Conservation (phyloP, 2,329 filamentous ascomycete genomes). For the Epicoccum sorghinum region DNA sequence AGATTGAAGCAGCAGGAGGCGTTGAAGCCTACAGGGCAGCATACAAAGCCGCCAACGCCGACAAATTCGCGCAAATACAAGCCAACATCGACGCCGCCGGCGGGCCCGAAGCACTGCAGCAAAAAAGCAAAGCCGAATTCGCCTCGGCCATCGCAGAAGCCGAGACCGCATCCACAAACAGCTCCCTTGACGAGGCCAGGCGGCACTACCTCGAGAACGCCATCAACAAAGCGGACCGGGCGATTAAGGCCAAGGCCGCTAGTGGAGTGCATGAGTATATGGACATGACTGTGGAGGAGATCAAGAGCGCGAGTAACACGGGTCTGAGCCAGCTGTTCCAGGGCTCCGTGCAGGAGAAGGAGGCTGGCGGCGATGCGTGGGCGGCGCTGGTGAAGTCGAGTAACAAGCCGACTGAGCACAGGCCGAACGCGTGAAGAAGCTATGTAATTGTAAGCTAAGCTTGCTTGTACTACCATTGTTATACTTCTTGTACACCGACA, state of each 20-base stretch:
- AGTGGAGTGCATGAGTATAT: constrained; percentile 27
- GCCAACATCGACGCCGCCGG: constrained; percentile 17
- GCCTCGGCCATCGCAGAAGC: constrained; percentile 24
- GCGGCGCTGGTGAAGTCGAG: constrained; percentile 23
- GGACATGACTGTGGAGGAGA: constrained; percentile 19
- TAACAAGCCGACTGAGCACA: constrained; percentile 10
- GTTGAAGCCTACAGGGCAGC: constrained; percentile 21
- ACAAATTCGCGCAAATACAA: constrained; percentile 11
- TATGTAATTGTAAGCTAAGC: neutral
- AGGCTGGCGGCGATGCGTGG: constrained; percentile 23
- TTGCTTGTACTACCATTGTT: constrained; percentile 15
- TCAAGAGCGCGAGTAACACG: constrained; percentile 7
- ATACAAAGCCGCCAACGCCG: constrained; percentile 3
- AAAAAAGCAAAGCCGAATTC: constrained; percentile 17
- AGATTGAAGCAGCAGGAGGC: constrained; percentile 25
- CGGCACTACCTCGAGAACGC: constrained; percentile 23
- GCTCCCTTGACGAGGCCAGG: constrained; percentile 16
- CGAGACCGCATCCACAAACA: constrained; percentile 26
- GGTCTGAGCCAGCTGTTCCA: constrained; percentile 9
- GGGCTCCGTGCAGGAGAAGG: neutral
- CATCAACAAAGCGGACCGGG: constrained; percentile 28
- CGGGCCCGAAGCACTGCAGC: constrained; percentile 17
- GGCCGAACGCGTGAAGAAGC: constrained; percentile 2
- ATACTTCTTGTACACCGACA: constrained; percentile 10
- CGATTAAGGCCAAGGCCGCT: constrained; percentile 24